These are phyloP conservation scores for Pelagophyceae sp. DNA, from an alignment of 352 stramenopile species.

Conservation along the genomic window DNA sequence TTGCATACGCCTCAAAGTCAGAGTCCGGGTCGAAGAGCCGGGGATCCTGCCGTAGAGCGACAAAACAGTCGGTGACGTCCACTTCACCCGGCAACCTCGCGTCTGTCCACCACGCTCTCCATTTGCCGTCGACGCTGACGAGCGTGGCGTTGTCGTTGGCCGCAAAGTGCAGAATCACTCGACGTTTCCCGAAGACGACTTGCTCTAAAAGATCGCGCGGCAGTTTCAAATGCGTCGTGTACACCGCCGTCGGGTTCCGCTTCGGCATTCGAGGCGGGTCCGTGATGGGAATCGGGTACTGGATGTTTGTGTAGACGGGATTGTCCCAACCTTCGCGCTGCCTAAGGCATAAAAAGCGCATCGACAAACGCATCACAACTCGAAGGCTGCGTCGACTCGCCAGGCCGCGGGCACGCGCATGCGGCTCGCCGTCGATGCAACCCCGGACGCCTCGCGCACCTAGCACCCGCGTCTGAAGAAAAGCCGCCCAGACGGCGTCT, in stretches of 20 bases:
- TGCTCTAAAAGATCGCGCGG: conserved; percentile 9
- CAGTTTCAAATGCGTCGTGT: conserved; percentile 29
- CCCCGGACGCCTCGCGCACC: too few relatives aligned
- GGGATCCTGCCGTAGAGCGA: neutral
- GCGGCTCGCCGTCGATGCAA: neutral
- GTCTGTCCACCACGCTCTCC: conserved; percentile 38
- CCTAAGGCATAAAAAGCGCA: too few relatives aligned
- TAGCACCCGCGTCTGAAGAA: too few relatives aligned
- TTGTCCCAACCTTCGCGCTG: conserved; percentile 27
- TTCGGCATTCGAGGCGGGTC: conserved; percentile 31
- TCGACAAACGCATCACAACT: too few relatives aligned
- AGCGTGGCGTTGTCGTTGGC: conserved; percentile 37
- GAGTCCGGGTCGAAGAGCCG: conserved; percentile 6
- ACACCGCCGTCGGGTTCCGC: conserved; percentile 38
- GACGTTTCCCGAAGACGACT: neutral
- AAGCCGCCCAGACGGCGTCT: too few relatives aligned
- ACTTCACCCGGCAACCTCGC: conserved; percentile 39
- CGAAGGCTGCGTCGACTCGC: too few relatives aligned
- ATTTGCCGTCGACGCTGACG: too few relatives aligned
- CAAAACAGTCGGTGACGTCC: conserved; percentile 43
- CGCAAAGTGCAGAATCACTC: neutral
- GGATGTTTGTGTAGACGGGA: conserved; percentile 45
- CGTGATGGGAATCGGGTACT: conserved; percentile 38
- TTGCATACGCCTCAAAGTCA: too few relatives aligned
- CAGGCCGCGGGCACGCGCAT: conserved; percentile 1